These are phyloP conservation scores for Penicillium corylophilum DNA, from an alignment of 2,329 filamentous ascomycete species.

Conservation along the genomic window DNA sequence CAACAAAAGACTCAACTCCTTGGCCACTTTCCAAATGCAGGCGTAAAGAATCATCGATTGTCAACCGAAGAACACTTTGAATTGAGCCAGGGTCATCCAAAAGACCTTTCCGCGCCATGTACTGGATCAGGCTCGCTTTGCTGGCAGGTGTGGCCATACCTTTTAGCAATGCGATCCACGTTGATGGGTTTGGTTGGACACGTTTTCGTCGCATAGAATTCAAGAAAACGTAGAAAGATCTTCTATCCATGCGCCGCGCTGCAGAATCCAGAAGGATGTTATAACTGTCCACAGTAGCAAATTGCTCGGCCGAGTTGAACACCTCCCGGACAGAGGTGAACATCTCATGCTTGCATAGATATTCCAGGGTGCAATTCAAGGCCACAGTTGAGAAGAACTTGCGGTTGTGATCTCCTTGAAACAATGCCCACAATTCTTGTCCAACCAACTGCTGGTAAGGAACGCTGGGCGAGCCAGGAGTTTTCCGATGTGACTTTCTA, in stretches of 20 bases:
- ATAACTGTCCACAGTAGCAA: constrained; percentile 42
- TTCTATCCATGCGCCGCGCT: constrained; percentile 40
- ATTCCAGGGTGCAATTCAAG: constrained; percentile 42
- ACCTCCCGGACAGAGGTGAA: constrained; percentile 33
- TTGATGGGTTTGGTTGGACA: constrained; percentile 41
- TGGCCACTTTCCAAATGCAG: constrained; percentile 35
- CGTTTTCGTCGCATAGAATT: constrained; percentile 38
- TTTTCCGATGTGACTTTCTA: not conserved
- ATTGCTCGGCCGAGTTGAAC: constrained; percentile 36
- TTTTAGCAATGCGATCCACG: constrained; percentile 44
- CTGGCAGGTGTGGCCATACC: constrained; percentile 24
- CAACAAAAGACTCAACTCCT: constrained; percentile 38
- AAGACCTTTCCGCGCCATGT: constrained; percentile 34
- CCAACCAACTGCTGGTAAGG: constrained; percentile 18
- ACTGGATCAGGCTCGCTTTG: constrained; percentile 30
- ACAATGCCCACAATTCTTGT: constrained; percentile 31
- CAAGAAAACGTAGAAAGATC: constrained; percentile 40
- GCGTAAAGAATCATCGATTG: constrained; percentile 34
- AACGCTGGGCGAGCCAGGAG: constrained; percentile 15
- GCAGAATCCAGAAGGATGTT: constrained; percentile 45
- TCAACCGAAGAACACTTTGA: constrained; percentile 29
- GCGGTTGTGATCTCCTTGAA: constrained; percentile 30
- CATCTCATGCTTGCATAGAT: constrained; percentile 35
- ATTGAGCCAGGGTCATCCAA: constrained; percentile 25
- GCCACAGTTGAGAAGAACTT: constrained; percentile 41